phyloP scores from a whole-genome alignment of 1,284 basidiomycete species.

The Cryptococcus hybrid region DNA sequence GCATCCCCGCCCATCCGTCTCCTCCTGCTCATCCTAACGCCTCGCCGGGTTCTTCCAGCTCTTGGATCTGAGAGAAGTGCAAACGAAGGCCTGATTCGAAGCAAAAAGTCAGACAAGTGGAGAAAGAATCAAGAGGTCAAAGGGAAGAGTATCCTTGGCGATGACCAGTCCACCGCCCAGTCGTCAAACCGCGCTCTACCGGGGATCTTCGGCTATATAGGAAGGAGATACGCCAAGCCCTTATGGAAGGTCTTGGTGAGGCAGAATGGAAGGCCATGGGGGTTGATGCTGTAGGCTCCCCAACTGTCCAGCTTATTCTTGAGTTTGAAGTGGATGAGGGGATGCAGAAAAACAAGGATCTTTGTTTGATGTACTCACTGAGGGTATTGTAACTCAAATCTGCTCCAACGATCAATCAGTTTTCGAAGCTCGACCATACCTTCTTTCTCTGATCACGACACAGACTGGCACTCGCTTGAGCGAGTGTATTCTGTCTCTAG shows the following conservation, averaged over 20 bases:
- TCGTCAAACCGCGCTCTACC: slow-evolving; percentile 53
- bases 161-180: slow-evolving; percentile 13
- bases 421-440: slow-evolving; percentile 31
- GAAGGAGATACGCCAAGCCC: slow-evolving; percentile 56
- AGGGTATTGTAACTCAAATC: slow-evolving; percentile 53
- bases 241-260: slow-evolving; percentile 59
- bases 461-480: slow-evolving; percentile 82
- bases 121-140: slow-evolving; percentile 45
- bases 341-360: slow-evolving; percentile 63
- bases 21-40: slow-evolving; percentile 68
- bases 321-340: slow-evolving; percentile 70
- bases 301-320: slow-evolving; percentile 72
- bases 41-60: slow-evolving; percentile 51
- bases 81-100: slow-evolving; percentile 34
- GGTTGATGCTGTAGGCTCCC: slow-evolving; percentile 75
- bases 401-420: not conserved
- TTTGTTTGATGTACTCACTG: slow-evolving; percentile 75
- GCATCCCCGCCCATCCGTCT: slow-evolving; percentile 83
- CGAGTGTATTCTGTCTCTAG: slow-evolving; percentile 70
- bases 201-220: slow-evolving; percentile 57
- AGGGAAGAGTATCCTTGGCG: slow-evolving; percentile 47
- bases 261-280: slow-evolving; percentile 81
- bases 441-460: slow-evolving; percentile 75
- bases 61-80: slow-evolving; percentile 37
- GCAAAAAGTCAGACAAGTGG: slow-evolving; percentile 47